A percentile compares a stretch with the other conserved stretches of the same genome.
Conservation (phyloP, 176 grass and related monocot species). For the Cenchrus purpureus region DNA sequence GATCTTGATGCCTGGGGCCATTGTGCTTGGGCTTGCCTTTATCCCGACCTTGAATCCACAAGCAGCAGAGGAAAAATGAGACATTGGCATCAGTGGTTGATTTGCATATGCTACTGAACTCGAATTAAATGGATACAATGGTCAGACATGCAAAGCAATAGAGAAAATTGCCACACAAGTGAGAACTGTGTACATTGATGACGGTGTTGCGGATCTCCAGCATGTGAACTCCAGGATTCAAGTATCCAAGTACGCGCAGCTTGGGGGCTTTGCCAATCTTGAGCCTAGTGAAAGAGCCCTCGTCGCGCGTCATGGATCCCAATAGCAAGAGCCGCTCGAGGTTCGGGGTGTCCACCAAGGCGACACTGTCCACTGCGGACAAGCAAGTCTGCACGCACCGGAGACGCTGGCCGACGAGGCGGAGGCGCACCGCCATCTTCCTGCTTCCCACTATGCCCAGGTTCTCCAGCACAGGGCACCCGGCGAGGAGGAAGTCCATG, state of each 20-base stretch:
- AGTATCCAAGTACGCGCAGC: neutral
- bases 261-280: slow-evolving; percentile 2
- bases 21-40: neutral
- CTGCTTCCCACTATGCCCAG: neutral
- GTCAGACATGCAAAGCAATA: neutral
- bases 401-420: slow-evolving; percentile 8
- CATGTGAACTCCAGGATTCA: neutral
- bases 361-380: neutral
- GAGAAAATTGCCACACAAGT: neutral
- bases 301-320: neutral
- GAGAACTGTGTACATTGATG: neutral
- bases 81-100: neutral
- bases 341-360: neutral
- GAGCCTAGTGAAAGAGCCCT: neutral
- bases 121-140: neutral
- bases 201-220: neutral
- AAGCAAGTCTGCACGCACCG: slow-evolving; percentile 3
- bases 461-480: neutral
- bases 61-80: neutral
- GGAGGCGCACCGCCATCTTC: neutral
- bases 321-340: neutral
- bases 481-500: slow-evolving; percentile 1
- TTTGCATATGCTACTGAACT: neutral
- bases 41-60: neutral
- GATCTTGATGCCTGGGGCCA: neutral